Evolutionary conservation across 1,284 basidiomycete species (phyloP).

Genomic region (Papiliotrema terrestris): DNA sequence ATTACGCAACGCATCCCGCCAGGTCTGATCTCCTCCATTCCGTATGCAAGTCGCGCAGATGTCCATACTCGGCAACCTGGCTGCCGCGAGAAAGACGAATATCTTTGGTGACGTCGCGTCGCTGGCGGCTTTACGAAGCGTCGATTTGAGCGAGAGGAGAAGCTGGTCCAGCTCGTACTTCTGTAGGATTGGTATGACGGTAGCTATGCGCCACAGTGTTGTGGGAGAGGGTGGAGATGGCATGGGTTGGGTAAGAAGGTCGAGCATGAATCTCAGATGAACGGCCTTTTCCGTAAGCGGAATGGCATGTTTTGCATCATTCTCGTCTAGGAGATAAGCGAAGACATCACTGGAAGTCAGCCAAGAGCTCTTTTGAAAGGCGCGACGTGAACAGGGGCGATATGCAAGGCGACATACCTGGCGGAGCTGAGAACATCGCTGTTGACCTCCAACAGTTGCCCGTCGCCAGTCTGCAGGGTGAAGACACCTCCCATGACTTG

Average conservation of each 20-base stretch:
- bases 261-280: not conserved
- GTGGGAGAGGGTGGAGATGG: not conserved
- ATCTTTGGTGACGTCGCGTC: not conserved
- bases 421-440: too few species aligned
- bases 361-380: too few species aligned
- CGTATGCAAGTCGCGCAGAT: not conserved
- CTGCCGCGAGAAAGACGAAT: constrained; percentile 2
- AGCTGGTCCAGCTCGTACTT: not conserved
- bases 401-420: too few species aligned
- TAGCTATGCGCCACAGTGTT: not conserved
- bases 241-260: not conserved
- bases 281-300: too few species aligned
- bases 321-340: too few species aligned
- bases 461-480: too few species aligned
- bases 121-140: not conserved
- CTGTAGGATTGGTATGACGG: not conserved
- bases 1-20: not conserved
- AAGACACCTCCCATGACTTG: too few species aligned
- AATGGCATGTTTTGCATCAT: too few species aligned
- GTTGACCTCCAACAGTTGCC: too few species aligned
- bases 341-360: too few species aligned
- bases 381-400: too few species aligned
- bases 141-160: not conserved
- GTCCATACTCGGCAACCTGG: not conserved
- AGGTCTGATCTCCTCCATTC: not conserved